These are phyloP conservation scores for Teratosphaeria gauchensis DNA, from an alignment of 2,329 filamentous ascomycete species.

Conservation along the genomic window DNA sequence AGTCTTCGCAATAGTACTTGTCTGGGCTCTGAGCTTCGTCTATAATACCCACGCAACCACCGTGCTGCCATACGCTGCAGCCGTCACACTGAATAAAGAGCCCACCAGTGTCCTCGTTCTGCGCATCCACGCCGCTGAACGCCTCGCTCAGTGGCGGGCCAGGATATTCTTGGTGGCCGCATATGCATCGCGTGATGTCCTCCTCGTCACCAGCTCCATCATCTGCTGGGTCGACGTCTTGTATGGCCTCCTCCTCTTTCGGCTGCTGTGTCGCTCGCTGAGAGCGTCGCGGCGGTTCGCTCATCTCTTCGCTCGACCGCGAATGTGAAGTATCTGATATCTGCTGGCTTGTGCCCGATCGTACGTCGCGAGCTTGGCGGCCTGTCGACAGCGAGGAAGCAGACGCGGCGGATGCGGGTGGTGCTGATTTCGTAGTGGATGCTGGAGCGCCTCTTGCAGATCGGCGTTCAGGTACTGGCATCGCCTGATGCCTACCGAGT, in stretches of 20 bases:
- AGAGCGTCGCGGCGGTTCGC: conserved; percentile 65
- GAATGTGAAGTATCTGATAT: conserved; percentile 68
- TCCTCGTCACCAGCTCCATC: conserved; percentile 45
- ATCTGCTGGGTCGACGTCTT: conserved; percentile 53
- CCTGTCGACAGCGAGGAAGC: conserved; percentile 62
- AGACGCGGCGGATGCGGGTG: conserved; percentile 66
- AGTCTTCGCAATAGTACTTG: conserved; percentile 96
- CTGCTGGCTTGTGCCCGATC: conserved; percentile 58
- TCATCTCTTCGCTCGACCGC: conserved; percentile 57
- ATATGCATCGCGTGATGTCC: conserved; percentile 91
- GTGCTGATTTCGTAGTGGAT: conserved; percentile 56
- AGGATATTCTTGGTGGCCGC: conserved; percentile 88
- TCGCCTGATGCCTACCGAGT: conserved; percentile 2
- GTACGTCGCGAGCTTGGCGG: conserved; percentile 56
- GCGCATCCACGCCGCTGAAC: conserved; percentile 38
- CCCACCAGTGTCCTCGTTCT: conserved; percentile 79
- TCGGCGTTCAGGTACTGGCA: conserved; percentile 48
- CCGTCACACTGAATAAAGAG: conserved; percentile 97
- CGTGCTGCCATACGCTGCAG: conserved; percentile 98
- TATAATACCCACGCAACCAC: conserved; percentile 93
- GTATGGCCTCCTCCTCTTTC: conserved; percentile 48
- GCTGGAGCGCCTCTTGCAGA: conserved; percentile 61
- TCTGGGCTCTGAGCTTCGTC: conserved; percentile 88
- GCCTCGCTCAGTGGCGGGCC: conserved; percentile 56
- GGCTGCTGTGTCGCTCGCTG: conserved; percentile 61